Percentiles rank a stretch among this genome's conserved stretches.
Conservation (phyloP, 2,329 filamentous ascomycete species). For the Chaetomiaceae sp. region DNA sequence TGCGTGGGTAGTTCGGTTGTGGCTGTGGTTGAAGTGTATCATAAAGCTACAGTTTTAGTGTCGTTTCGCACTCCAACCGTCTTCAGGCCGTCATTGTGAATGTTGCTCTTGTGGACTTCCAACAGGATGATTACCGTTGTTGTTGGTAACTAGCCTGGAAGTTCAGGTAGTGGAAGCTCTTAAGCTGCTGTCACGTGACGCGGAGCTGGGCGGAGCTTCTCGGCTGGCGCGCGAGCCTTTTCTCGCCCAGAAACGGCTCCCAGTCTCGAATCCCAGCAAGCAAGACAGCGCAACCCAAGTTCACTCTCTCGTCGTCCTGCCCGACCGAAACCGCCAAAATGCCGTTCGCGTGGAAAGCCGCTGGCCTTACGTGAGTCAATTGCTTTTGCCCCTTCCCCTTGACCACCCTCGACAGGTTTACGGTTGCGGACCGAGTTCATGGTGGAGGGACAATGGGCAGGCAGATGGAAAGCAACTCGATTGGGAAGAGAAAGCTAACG, state of each 20-base stretch:
- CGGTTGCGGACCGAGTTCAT: neutral
- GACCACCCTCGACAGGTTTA: neutral
- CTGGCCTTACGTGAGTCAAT: constrained; percentile 81
- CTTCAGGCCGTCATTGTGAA: too few relatives aligned
- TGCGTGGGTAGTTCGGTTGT: neutral
- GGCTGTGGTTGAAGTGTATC: neutral
- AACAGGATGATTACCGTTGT: too few relatives aligned
- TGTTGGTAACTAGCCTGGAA: too few relatives aligned
- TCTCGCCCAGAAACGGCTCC: constrained; percentile 31
- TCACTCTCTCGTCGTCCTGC: constrained; percentile 9
- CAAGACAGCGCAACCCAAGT: constrained; percentile 26
- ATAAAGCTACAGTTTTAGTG: constrained; percentile 3
- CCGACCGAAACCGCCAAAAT: constrained; percentile 65
- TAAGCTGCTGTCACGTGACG: constrained; percentile 25
- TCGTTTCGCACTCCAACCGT: too few relatives aligned
- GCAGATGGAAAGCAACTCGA: neutral
- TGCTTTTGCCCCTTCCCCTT: neutral
- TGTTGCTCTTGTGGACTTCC: too few relatives aligned
- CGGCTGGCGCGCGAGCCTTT: constrained; percentile 26
- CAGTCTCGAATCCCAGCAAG: constrained; percentile 30
- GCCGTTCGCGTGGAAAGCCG: constrained; percentile 97
- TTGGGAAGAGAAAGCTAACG: constrained; percentile 5
- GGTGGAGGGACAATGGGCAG: constrained; percentile 12
- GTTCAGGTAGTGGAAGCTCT: neutral
- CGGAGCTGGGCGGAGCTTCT: constrained; percentile 27